Base-by-base conservation (phyloP, 768 basidiomycete genomes). In the Boletus speciosus region DNA sequence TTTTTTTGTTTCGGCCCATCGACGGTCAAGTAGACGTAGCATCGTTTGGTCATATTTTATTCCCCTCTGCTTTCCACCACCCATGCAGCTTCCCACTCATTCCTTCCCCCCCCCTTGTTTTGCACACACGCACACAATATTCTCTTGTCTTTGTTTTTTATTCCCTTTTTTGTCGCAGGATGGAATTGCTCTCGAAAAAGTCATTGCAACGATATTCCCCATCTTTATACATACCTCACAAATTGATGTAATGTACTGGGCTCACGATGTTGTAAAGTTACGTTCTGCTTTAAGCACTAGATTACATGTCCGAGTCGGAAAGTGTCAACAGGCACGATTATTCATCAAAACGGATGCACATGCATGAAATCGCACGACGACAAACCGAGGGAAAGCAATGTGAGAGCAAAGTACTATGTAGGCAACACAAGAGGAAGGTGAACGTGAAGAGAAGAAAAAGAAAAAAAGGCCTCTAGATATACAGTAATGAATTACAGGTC, bases 41-140 rank as follows among this genome's bases (percentile, higher is more conserved):
- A 51, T 61, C 58, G 40, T 49, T 64, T 60, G 56, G 47, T 62
- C 59, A 55, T 70, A 53, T 65, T 68, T 27, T 65, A 65, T 69
- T 66, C 49, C 60, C 54, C 56, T 61, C 59, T 54, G 32, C 45
- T 56, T 62, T 57, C 47, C 25, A 5, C 46, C 51, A 38, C 56
- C 57, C 55, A 15, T 35, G 42, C 37, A 31, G 36, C 23, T 25
- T 39, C 29, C n/a, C 11, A 4, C 27, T 41, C 29, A 9, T 9
- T 29, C 47, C 8, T 25, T 37, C 29, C 9, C 8, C 2, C 2
- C 2, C 4, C 29, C 10, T 48, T 44, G 47, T 41, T 48, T 32
- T 42, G 54, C 53, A 50, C 32, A 7, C 31, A 10, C 31, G 2
- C 10, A 31, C 31, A 47, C 43, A 55, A 49, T 49, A 41, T 44